A percentile compares a stretch with the other conserved stretches of the same genome.
These are phyloP conservation scores for Chalciporus piperatus DNA, from an alignment of 768 basidiomycete genomes.

Conservation along the genomic window DNA sequence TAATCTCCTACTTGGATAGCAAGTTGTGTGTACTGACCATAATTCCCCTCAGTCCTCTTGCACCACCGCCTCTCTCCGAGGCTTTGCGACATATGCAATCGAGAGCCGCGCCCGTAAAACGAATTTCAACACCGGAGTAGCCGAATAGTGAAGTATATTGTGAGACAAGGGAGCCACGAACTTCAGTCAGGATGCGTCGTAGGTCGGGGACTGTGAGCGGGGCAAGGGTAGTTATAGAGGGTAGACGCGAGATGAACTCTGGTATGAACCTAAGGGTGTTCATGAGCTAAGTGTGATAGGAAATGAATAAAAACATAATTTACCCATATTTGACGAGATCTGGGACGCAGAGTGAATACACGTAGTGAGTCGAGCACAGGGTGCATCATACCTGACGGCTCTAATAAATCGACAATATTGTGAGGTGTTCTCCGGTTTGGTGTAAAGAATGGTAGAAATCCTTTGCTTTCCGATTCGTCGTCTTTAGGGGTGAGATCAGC, in stretches of 20 bases:
- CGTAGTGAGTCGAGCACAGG: slow-evolving; percentile 1
- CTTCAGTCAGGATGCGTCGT: slow-evolving; percentile 87
- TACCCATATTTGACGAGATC: slow-evolving; percentile 88
- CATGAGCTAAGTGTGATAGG: slow-evolving; percentile 3
- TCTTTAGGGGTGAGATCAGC: slow-evolving; percentile 45
- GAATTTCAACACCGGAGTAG: slow-evolving; percentile 80
- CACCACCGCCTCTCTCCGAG: slow-evolving; percentile 80
- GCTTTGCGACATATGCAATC: slow-evolving; percentile 81
- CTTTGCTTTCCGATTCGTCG: slow-evolving; percentile 36
- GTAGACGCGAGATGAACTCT: slow-evolving; percentile 92
- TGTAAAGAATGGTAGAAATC: slow-evolving; percentile 70
- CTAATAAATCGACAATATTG: slow-evolving; percentile 64
- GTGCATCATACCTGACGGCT: slow-evolving; percentile 55
- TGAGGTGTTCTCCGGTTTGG: slow-evolving; percentile 57
- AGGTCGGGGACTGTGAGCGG: slow-evolving; percentile 80
- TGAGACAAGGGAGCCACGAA: slow-evolving; percentile 85
- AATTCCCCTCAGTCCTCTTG: slow-evolving; percentile 84
- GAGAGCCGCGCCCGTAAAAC: slow-evolving; percentile 79
- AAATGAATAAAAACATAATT: slow-evolving; percentile 1
- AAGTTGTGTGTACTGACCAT: slow-evolving; percentile 50
- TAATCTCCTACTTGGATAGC: background rate
- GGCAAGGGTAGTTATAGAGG: slow-evolving; percentile 81
- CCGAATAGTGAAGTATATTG: slow-evolving; percentile 86
- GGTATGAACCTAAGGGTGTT: slow-evolving; percentile 71
- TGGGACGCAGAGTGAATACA: slow-evolving; percentile 19